Evolutionary conservation across 768 basidiomycete species (phyloP).

Genomic region (Lactarius evosmus): DNA sequence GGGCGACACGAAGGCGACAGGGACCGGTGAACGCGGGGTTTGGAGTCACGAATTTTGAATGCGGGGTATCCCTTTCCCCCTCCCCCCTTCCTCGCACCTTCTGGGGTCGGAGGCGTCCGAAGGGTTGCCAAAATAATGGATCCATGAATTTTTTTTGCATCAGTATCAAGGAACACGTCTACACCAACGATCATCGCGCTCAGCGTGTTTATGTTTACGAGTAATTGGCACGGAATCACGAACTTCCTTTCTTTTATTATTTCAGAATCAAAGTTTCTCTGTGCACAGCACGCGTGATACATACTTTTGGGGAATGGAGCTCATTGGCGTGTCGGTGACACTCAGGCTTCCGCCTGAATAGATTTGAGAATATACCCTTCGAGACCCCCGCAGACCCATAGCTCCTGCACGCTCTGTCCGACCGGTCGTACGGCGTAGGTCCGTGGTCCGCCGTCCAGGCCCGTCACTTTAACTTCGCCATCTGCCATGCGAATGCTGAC

Average conservation of each 20-base stretch:
- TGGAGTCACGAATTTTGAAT: conserved; percentile 30
- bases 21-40: conserved; percentile 22
- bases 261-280: not conserved
- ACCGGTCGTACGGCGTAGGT: conserved; percentile 71
- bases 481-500: conserved; percentile 65
- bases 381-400: conserved; percentile 93
- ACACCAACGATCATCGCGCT: not conserved
- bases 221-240: not conserved
- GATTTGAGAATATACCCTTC: conserved; percentile 87
- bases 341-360: conserved; percentile 42
- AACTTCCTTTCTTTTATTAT: not conserved
- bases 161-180: not conserved
- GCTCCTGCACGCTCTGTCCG: conserved; percentile 92
- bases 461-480: conserved; percentile 60
- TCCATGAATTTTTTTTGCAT: not conserved
- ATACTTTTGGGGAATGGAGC: not conserved
- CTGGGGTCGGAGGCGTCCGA: not conserved
- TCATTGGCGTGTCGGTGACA: not conserved
- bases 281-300: not conserved
- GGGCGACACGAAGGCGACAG: not conserved
- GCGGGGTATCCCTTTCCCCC: not conserved
- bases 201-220: not conserved
- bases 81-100: not conserved
- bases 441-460: conserved; percentile 43
- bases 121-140: not conserved